Base-by-base conservation (phyloP, 805 yeast species). In the Hyphopichia homilentoma region DNA sequence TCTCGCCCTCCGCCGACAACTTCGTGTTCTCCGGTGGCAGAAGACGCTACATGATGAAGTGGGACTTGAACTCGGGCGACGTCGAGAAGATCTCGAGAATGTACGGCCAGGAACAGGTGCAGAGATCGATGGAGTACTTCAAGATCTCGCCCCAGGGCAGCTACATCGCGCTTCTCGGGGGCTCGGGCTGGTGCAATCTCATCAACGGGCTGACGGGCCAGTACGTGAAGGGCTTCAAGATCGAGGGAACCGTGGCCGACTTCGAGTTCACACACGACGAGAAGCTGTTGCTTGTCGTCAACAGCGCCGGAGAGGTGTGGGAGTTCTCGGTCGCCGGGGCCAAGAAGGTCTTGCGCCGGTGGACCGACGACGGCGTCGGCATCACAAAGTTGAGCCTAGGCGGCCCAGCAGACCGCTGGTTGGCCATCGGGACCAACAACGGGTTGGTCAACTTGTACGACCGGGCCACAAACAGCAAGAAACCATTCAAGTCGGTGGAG, bases 361-460 rank as follows among this genome's bases (percentile, higher is more conserved):
- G 97, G 97, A 70, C 70, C 27, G 98, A 93, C 54, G 82, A 79
- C 28, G 95, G 95, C 18, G 70, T 84, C 20, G 95, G 95, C 15
- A 77, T 87, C 33, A 88, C 97, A 1, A 75, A 71, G 38, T 61
- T 93, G 16, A 79, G 77, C 32, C 59, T 85, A 15, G 94, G 94
- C 9, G 88, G 88, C 3, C 57, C 64, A 27, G 66, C 69, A 27
- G 79, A 81, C 52, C 74, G 86, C 43, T 90, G 86, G 85, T 59
- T 85, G 35, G 98, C 98, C 0, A 67, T 93, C 35, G 99, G 98
- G 22, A 76, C 83, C 50, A 78, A 78, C 43, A 81, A 84, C 48
- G 99, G 99, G 43, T 77, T 87, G 40, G 98, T 93, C 11, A 85
- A 81, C 45, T 65, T 93, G 12, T 93, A 90, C 52, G 95, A 88